Evolutionary conservation across 2,329 filamentous ascomycete genomes (phyloP).

Genomic region (Bipolaris cookei): DNA sequence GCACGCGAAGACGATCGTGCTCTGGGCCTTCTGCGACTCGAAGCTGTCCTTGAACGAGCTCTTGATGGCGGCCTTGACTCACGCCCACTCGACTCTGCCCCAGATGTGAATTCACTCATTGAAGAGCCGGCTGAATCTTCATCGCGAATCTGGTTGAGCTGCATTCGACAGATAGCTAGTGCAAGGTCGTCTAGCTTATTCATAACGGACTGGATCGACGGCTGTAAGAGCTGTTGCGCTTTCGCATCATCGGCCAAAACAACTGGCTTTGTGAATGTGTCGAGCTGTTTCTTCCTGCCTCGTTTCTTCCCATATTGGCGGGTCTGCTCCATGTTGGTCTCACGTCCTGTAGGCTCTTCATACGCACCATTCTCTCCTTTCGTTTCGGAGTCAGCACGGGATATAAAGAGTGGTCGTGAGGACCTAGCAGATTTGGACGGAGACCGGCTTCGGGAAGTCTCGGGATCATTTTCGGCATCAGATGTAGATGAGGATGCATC

Average conservation of each 20-base stretch:
- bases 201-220: constrained; percentile 73
- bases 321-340: constrained; percentile 4
- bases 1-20: constrained; percentile 21
- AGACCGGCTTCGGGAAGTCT: constrained; percentile 15
- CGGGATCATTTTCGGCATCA: constrained; percentile 3
- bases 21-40: constrained; percentile 18
- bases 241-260: constrained; percentile 74
- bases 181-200: constrained; percentile 73
- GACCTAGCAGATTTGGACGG: constrained; percentile 19
- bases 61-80: constrained; percentile 23
- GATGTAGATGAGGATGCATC: constrained; percentile 42
- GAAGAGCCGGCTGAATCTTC: constrained; percentile 35
- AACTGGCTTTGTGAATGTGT: constrained; percentile 52
- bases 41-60: constrained; percentile 18
- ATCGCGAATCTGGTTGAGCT: constrained; percentile 57
- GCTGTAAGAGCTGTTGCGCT: constrained; percentile 69
- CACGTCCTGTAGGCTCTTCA: not conserved
- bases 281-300: constrained; percentile 18
- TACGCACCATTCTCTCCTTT: constrained; percentile 7
- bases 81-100: constrained; percentile 30
- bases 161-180: constrained; percentile 70
- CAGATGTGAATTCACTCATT: constrained; percentile 38
- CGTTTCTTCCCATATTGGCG: constrained; percentile 11
- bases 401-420: constrained; percentile 3
- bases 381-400: constrained; percentile 14